These are phyloP conservation scores for Anthracocystis panici-leucophaei DNA, from an alignment of 1,284 basidiomycete species.

Conservation along the genomic window DNA sequence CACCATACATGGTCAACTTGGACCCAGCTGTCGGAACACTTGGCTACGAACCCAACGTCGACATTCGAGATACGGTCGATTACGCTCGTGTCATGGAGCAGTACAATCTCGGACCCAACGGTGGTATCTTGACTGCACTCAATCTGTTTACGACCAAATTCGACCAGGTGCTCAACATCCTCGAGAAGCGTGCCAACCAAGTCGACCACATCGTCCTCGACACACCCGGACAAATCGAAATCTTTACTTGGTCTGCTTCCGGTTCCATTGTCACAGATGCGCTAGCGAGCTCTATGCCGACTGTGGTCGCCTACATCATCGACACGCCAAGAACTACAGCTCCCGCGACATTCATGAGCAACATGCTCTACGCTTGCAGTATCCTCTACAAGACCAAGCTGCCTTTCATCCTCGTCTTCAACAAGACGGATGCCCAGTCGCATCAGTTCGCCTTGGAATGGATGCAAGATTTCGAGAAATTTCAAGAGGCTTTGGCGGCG, in stretches of 20 bases:
- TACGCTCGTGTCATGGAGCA: slow-evolving; percentile 99
- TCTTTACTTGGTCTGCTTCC: slow-evolving; percentile 99
- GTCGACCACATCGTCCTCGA: slow-evolving; percentile 93
- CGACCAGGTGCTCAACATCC: slow-evolving; percentile 91
- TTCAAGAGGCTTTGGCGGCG: slow-evolving; percentile 72
- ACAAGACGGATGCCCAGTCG: slow-evolving; percentile 92
- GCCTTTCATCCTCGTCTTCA: slow-evolving; percentile 97
- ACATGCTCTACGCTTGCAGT: slow-evolving; percentile 99
- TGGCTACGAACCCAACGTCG: slow-evolving; percentile 95
- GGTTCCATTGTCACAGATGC: slow-evolving; percentile 98
- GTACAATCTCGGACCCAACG: slow-evolving; percentile 98
- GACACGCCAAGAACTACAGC: slow-evolving; percentile 95
- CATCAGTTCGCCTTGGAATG: slow-evolving; percentile 94
- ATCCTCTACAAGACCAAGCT: slow-evolving; percentile 98
- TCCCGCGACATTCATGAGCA: slow-evolving; percentile 99
- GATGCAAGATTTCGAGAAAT: slow-evolving; percentile 95
- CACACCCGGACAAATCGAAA: slow-evolving; percentile 99
- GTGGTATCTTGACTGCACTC: slow-evolving; percentile 94
- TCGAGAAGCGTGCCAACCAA: slow-evolving; percentile 87
- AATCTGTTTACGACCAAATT: slow-evolving; percentile 99
- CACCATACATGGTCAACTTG: slow-evolving; percentile 94
- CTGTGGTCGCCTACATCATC: slow-evolving; percentile 95
- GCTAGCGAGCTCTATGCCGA: slow-evolving; percentile 90
- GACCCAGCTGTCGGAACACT: slow-evolving; percentile 93
- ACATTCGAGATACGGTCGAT: slow-evolving; percentile 96